Conservation (phyloP, 78 protist species). For the Creolimax fragrantissima region DNA sequence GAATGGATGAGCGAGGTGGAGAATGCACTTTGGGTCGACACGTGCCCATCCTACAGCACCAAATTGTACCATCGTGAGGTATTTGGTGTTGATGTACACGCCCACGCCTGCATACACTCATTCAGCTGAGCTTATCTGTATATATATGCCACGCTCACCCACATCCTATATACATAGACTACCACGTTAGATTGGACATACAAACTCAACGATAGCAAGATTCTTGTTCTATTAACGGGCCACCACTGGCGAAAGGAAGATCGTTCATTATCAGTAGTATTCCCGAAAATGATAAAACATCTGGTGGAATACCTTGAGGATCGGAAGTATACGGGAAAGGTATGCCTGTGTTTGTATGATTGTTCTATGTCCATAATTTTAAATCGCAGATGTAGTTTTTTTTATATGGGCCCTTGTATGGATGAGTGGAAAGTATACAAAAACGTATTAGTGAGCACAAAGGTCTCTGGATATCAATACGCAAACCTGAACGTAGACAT, state of each 20-base stretch:
- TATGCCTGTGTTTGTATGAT: background rate
- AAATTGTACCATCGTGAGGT: background rate
- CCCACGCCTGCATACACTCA: too few species aligned
- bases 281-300: background rate
- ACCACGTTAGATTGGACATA: background rate
- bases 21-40: background rate
- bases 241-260: background rate
- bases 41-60: background rate
- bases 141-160: too few species aligned
- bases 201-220: background rate
- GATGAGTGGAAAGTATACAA: too few species aligned
- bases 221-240: background rate
- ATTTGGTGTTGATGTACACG: too few species aligned
- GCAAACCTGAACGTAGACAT: background rate
- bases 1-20: background rate
- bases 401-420: background rate
- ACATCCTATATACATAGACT: too few species aligned
- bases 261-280: background rate
- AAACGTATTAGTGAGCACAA: too few species aligned
- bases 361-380: background rate
- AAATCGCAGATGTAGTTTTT: background rate
- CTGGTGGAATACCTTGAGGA: background rate
- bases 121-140: too few species aligned
- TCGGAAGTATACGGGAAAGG: background rate
- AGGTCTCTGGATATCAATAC: background rate